Conservation (phyloP, 2,329 filamentous ascomycete genomes). For the Fusarium sterilihyphosum region DNA sequence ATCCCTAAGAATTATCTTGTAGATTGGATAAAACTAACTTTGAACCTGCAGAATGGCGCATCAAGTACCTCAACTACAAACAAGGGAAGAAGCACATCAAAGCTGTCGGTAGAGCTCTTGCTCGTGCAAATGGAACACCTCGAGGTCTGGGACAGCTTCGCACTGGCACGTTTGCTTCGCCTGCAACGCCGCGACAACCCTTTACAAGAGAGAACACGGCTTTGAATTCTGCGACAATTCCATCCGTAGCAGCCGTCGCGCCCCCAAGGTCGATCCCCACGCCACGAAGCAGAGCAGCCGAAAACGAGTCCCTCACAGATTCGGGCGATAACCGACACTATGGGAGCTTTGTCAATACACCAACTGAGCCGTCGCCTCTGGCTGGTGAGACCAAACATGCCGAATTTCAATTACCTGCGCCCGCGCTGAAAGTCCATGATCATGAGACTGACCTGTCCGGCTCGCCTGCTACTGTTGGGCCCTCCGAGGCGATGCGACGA, state of each 20-base stretch:
- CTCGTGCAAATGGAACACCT: constrained; percentile 67
- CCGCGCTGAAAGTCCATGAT: constrained; percentile 57
- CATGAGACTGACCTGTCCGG: constrained; percentile 20
- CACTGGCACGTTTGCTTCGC: constrained; percentile 43
- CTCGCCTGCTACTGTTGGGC: constrained; percentile 40
- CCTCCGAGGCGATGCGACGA: constrained; percentile 27
- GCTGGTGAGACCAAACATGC: constrained; percentile 34
- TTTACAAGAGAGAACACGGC: constrained; percentile 10
- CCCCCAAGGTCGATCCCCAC: constrained; percentile 35
- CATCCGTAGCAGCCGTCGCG: constrained; percentile 18
- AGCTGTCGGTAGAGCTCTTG: constrained; percentile 77
- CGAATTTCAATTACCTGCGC: constrained; percentile 63
- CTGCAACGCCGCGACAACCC: constrained; percentile 34
- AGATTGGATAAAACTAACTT: constrained; percentile 7
- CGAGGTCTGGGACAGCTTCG: constrained; percentile 47
- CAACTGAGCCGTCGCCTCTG: constrained; percentile 46
- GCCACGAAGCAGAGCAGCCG: constrained; percentile 36
- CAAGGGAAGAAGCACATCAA: constrained; percentile 95
- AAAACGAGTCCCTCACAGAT: constrained; percentile 54
- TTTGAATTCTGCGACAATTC: constrained; percentile 8
- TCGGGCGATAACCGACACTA: constrained; percentile 57
- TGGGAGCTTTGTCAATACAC: constrained; percentile 62
- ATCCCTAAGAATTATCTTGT: constrained; percentile 23
- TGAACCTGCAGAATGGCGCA: constrained; percentile 76
- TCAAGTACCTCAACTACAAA: constrained; percentile 96